A percentile compares a stretch with the other conserved stretches of the same genome.
These are phyloP conservation scores for Thraustotheca clavata DNA, from an alignment of 352 stramenopile genomes.

Conservation along the genomic window DNA sequence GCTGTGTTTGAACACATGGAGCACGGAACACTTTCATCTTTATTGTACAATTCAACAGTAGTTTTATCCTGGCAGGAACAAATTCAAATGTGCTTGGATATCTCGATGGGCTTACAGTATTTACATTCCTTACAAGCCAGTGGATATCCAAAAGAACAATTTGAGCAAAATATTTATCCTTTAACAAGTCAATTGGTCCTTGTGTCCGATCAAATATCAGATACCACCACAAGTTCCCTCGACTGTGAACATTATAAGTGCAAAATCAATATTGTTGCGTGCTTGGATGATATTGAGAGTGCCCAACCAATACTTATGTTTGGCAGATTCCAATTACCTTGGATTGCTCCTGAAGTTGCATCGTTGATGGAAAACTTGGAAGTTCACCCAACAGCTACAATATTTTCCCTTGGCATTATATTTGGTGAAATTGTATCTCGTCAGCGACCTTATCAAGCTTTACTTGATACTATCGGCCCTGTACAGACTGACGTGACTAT, in stretches of 20 bases:
- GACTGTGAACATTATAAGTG: neutral
- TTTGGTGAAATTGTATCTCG: conserved; percentile 3
- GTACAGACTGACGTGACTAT: conserved; percentile 7
- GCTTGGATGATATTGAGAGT: neutral
- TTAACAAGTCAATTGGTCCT: no score
- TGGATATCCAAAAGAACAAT: no score
- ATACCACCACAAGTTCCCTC: neutral
- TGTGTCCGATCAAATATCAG: neutral
- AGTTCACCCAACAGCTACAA: neutral
- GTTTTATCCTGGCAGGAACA: neutral
- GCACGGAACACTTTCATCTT: neutral
- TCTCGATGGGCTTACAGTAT: neutral
- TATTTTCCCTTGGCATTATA: conserved; percentile 13
- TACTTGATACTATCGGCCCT: neutral
- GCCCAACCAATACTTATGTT: neutral
- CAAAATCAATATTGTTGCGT: neutral
- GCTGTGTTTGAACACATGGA: conserved; percentile 11
- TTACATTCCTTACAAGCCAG: conserved; percentile 6
- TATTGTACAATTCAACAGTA: neutral
- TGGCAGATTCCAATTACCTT: neutral
- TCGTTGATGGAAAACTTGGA: neutral
- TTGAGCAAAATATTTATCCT: no score
- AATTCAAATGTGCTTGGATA: neutral
- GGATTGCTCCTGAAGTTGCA: neutral
- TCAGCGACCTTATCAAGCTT: neutral